These are phyloP conservation scores for Sphaerobolus stellatus DNA, from an alignment of 1,284 basidiomycete species.

Conservation along the genomic window DNA sequence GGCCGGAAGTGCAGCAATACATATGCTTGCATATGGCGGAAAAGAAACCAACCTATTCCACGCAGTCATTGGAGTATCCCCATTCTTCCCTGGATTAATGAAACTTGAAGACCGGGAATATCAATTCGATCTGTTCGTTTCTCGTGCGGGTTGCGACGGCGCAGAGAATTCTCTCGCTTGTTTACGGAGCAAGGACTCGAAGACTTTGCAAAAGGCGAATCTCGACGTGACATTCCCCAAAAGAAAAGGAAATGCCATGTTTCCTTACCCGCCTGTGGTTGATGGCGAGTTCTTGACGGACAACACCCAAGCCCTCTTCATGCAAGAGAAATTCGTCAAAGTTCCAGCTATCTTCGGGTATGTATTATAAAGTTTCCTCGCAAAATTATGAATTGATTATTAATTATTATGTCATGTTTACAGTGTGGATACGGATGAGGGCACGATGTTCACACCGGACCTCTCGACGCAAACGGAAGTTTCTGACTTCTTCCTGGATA, in stretches of 20 bases:
- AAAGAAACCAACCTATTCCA: constrained; percentile 17
- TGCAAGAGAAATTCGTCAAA: constrained; percentile 17
- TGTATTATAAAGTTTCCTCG: neutral
- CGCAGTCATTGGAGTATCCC: constrained; percentile 17
- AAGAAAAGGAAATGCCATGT: constrained; percentile 14
- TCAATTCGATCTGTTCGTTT: constrained; percentile 17
- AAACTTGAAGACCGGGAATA: constrained; percentile 16
- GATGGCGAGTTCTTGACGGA: constrained; percentile 17
- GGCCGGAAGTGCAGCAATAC: neutral
- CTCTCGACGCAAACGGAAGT: constrained; percentile 13
- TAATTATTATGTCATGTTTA: too few relatives aligned
- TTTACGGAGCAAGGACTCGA: constrained; percentile 14
- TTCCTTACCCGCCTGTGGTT: constrained; percentile 15
- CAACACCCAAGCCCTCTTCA: constrained; percentile 13
- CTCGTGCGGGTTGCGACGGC: constrained; percentile 14
- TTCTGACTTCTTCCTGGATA: constrained; percentile 18
- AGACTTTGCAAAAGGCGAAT: constrained; percentile 15
- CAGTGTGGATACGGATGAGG: constrained; percentile 20
- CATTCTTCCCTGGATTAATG: constrained; percentile 17
- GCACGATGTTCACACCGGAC: constrained; percentile 18
- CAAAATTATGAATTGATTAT: too few relatives aligned
- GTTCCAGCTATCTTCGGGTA: constrained; percentile 21
- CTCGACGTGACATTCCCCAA: constrained; percentile 16
- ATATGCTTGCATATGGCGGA: constrained; percentile 7
- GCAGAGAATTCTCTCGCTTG: constrained; percentile 16